Conservation (phyloP, 163 green algal species). For the Scenedesmus sp. region DNA sequence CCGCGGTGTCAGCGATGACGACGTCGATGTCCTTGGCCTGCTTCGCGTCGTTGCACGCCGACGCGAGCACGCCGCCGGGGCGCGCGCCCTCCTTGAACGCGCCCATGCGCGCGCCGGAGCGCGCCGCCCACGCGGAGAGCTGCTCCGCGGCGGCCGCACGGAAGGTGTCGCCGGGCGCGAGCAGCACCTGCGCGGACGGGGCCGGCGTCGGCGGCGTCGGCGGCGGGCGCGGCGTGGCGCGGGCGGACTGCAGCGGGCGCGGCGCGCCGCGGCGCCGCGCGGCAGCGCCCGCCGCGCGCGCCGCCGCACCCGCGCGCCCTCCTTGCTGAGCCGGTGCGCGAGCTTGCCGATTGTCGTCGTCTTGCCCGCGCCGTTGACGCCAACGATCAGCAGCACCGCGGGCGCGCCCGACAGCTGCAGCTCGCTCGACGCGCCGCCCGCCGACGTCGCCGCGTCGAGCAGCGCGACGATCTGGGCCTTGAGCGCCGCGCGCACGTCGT, state of each 20-base stretch:
- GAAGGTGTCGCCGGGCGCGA: constrained; percentile 98
- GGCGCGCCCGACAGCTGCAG: constrained; percentile 54
- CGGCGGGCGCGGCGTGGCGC: too few species aligned
- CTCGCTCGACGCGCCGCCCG: constrained; percentile 46
- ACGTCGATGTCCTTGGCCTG: constrained; percentile 74
- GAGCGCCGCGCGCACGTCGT: constrained; percentile 58
- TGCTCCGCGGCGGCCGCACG: constrained; percentile 94
- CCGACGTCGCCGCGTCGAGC: constrained; percentile 48
- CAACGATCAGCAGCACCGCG: constrained; percentile 84
- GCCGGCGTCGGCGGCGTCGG: background rate
- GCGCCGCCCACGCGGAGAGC: constrained; percentile 87
- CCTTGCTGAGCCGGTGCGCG: constrained; percentile 73
- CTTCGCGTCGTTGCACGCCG: constrained; percentile 47
- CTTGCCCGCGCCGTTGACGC: constrained; percentile 93
- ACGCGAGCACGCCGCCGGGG: constrained; percentile 39
- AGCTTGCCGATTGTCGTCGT: constrained; percentile 94
- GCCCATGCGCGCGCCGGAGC: constrained; percentile 69
- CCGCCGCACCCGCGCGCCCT: constrained; percentile 69
- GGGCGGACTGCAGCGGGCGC: too few species aligned
- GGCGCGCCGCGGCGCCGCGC: too few species aligned
- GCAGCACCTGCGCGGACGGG: constrained; percentile 62
- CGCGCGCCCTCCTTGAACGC: constrained; percentile 64
- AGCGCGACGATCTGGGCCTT: constrained; percentile 71
- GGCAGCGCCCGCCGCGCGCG: too few species aligned
- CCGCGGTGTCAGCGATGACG: constrained; percentile 95